Base-by-base conservation (phyloP, 2,329 filamentous ascomycete species). In the Talaromyces sp. region DNA sequence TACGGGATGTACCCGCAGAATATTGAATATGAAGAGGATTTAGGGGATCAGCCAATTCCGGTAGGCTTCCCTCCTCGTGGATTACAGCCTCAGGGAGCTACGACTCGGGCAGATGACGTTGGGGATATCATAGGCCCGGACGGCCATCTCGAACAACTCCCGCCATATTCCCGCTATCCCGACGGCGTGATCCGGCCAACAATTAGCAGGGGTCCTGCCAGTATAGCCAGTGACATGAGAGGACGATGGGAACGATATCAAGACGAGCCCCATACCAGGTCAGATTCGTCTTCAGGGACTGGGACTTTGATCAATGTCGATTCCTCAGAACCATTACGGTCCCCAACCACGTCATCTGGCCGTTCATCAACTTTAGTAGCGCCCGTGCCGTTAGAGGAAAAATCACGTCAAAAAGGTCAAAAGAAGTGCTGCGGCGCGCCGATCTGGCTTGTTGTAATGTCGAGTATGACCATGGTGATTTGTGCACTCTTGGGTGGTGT, bases 121-220 rank as follows among this genome's bases (percentile, higher is more conserved):
- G 92, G 90, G 56, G 93, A 93, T 74, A 87, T 97, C 62, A 89
- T 97, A 60, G 93, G 93, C 1, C 91, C 90, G 0, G 88, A 96
- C 72, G 93, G 93, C 1, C 93, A 97, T 73, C 89, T 90, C 1
- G 94, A 98, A 77, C 92, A 96, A 75, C 81, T 97, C 19, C 94
- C 94, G 13, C 94, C 94, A 0, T 98, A 98, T 74, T 91, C 92
- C 14, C 85, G 92, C 75, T 97, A 96, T 76, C 92, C 93, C 2
- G 91, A 96, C 61, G 90, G 92, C 64, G 47, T 65, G 13, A 82
- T 88, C 78, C 77, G 84, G 74, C 73, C 85, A 76, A 82, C 92
- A 85, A 72, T 73, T 1, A 79, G 81, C 37, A 67, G 66, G 33
- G 66, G 73, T 56, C 54, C 80, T 81, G 6, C 81, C 82, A 31